Evolutionary conservation across 352 stramenopile genomes (phyloP).

Genomic region (Globisporangium sylvaticum): DNA sequence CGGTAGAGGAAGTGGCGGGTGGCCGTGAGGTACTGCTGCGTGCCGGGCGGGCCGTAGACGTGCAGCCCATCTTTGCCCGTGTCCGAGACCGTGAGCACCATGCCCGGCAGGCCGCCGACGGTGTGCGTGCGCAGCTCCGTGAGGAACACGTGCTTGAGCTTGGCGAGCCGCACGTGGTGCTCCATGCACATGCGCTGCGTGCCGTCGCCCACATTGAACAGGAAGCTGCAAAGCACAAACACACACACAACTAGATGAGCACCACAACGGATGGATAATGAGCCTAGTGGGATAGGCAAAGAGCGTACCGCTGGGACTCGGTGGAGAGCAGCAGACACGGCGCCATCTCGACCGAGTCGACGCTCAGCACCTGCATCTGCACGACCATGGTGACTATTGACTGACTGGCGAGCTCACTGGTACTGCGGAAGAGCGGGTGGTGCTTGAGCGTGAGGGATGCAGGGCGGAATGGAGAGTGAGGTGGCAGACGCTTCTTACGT

Average conservation of each 20-base stretch:
- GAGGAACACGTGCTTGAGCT: slow-evolving; percentile 81
- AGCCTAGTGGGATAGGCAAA: too few relatives aligned
- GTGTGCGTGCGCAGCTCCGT: slow-evolving; percentile 76
- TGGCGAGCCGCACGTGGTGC: slow-evolving; percentile 84
- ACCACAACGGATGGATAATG: too few relatives aligned
- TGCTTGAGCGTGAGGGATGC: too few relatives aligned
- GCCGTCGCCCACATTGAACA: slow-evolving; percentile 90
- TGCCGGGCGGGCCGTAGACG: slow-evolving; percentile 68
- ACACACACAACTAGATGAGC: background rate
- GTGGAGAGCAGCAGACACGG: slow-evolving; percentile 70
- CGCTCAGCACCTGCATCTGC: slow-evolving; percentile 72
- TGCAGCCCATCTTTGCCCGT: slow-evolving; percentile 71
- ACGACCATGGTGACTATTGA: slow-evolving; percentile 48
- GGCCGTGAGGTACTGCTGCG: slow-evolving; percentile 60
- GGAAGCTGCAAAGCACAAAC: too few relatives aligned
- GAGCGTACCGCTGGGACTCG: slow-evolving; percentile 46
- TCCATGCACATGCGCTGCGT: slow-evolving; percentile 90
- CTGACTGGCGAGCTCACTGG: too few relatives aligned
- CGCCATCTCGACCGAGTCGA: slow-evolving; percentile 67
- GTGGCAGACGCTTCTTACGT: too few relatives aligned
- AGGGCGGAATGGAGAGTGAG: too few relatives aligned
- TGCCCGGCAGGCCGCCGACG: slow-evolving; percentile 80
- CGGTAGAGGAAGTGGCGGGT: slow-evolving; percentile 85
- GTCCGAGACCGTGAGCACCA: slow-evolving; percentile 89
- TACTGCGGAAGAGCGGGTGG: too few relatives aligned